A percentile compares a stretch with the other conserved stretches of the same genome.
phyloP scores from a whole-genome alignment of 2,329 filamentous ascomycete species.

The Lecanicillium sp. region DNA sequence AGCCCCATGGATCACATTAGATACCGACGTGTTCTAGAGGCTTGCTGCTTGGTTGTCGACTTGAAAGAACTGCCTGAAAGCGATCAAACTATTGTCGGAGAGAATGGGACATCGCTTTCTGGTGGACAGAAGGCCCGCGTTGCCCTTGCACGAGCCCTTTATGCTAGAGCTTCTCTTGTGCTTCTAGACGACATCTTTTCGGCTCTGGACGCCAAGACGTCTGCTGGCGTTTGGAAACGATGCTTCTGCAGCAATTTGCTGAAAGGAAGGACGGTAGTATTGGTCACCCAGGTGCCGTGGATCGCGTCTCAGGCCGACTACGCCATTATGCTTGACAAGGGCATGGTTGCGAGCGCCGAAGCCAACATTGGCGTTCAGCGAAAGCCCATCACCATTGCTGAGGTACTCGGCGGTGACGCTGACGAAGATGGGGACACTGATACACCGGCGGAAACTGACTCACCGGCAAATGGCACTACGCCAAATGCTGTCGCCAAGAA shows the following conservation, averaged over 20 bases:
- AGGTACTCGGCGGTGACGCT: constrained; percentile 26
- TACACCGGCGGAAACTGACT: constrained; percentile 21
- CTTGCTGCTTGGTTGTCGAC: constrained; percentile 45
- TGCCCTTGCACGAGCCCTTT: constrained; percentile 48
- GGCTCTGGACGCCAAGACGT: constrained; percentile 51
- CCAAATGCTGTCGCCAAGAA: too few relatives aligned
- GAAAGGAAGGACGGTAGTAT: constrained; percentile 43
- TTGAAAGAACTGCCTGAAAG: constrained; percentile 41
- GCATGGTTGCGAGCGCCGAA: constrained; percentile 31
- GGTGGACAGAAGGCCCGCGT: constrained; percentile 51
- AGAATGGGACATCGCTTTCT: constrained; percentile 47
- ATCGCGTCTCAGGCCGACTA: constrained; percentile 43
- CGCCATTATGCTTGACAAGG: constrained; percentile 37
- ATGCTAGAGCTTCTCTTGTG: constrained; percentile 46
- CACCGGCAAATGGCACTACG: constrained; percentile 26
- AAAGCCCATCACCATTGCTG: constrained; percentile 33
- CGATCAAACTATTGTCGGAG: constrained; percentile 45
- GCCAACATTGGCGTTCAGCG: constrained; percentile 38
- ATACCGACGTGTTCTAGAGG: constrained; percentile 48
- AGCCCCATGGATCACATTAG: constrained; percentile 41
- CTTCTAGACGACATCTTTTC: constrained; percentile 54
- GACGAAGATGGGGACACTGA: constrained; percentile 25
- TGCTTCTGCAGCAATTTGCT: constrained; percentile 51
- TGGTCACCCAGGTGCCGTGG: constrained; percentile 51
- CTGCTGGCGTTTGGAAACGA: constrained; percentile 45